Evolutionary conservation across 2,329 filamentous ascomycete species (phyloP).

Genomic region (Akanthomyces muscarius): DNA sequence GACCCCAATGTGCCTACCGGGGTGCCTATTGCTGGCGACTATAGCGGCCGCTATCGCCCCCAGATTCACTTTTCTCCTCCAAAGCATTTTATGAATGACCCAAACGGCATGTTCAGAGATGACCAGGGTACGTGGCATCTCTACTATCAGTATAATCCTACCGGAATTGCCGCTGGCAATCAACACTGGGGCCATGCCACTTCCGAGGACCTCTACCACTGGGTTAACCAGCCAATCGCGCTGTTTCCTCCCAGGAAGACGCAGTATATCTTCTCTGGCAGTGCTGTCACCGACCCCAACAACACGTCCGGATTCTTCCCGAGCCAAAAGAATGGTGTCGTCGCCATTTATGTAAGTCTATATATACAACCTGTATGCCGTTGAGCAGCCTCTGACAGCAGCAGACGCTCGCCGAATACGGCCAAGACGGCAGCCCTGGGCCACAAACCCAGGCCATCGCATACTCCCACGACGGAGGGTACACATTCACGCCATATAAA

Average conservation of each 20-base stretch:
- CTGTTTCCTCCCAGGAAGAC: constrained; percentile 46
- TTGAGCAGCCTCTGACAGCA: constrained; percentile 24
- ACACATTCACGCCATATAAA: constrained; percentile 56
- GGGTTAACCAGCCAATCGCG: constrained; percentile 61
- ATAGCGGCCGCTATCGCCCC: constrained; percentile 37
- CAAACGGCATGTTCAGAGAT: constrained; percentile 60
- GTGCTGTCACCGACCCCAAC: constrained; percentile 55
- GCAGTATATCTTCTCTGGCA: constrained; percentile 49
- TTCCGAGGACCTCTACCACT: constrained; percentile 57
- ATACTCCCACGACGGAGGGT: constrained; percentile 59
- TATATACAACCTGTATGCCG: constrained; percentile 26
- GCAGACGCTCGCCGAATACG: constrained; percentile 25
- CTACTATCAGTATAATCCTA: constrained; percentile 57
- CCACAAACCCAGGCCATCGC: constrained; percentile 56
- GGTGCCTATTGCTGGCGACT: constrained; percentile 25
- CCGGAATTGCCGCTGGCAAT: constrained; percentile 47
- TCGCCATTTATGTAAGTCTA: constrained; percentile 43
- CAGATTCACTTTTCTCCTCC: constrained; percentile 56
- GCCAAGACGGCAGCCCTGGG: constrained; percentile 16
- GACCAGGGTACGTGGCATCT: constrained; percentile 56
- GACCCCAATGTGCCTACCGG: constrained; percentile 23
- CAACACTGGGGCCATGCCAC: constrained; percentile 67
- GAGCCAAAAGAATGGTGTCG: constrained; percentile 54
- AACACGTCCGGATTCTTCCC: constrained; percentile 66
- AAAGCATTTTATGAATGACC: constrained; percentile 55